Evolutionary conservation across 495 filamentous ascomycete genomes (phyloP).

Genomic region (Trichoderma orchidacearum): DNA sequence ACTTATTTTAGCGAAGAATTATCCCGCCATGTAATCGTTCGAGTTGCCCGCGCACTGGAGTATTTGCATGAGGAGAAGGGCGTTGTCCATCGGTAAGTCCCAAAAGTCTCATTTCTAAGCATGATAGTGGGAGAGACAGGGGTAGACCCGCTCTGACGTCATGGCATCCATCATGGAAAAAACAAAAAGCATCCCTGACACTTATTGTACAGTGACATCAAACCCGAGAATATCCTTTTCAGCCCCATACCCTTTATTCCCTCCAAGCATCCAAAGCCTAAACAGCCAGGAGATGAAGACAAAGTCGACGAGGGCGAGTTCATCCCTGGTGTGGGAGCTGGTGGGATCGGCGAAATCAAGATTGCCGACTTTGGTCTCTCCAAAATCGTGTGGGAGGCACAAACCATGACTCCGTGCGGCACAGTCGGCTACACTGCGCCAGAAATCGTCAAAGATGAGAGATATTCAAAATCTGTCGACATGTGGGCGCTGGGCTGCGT

Average conservation of each 20-base stretch:
- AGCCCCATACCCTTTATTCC: slow-evolving; percentile 73
- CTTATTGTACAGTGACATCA: slow-evolving; percentile 64
- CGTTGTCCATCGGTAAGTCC: slow-evolving; percentile 84
- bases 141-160: slow-evolving; percentile 4
- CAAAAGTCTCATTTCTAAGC: background rate
- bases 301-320: slow-evolving; percentile 97
- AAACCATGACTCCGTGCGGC: slow-evolving; percentile 98
- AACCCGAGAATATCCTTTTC: slow-evolving; percentile 94
- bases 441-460: slow-evolving; percentile 97
- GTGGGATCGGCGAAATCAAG: slow-evolving; percentile 90
- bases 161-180: background rate
- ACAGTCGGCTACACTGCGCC: slow-evolving; percentile 98
- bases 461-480: slow-evolving; percentile 96
- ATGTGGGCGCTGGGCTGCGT: slow-evolving; percentile 99
- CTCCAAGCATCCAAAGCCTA: slow-evolving; percentile 63
- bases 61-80: slow-evolving; percentile 92
- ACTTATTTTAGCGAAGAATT: slow-evolving; percentile 98
- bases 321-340: slow-evolving; percentile 65
- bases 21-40: slow-evolving; percentile 82
- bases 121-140: background rate
- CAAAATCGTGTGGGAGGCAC: slow-evolving; percentile 95
- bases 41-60: slow-evolving; percentile 85
- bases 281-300: slow-evolving; percentile 79
- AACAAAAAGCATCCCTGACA: slow-evolving; percentile 2
- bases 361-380: slow-evolving; percentile 96